Conservation (phyloP, 2,329 filamentous ascomycete genomes). For the Trichoderma sp. region DNA sequence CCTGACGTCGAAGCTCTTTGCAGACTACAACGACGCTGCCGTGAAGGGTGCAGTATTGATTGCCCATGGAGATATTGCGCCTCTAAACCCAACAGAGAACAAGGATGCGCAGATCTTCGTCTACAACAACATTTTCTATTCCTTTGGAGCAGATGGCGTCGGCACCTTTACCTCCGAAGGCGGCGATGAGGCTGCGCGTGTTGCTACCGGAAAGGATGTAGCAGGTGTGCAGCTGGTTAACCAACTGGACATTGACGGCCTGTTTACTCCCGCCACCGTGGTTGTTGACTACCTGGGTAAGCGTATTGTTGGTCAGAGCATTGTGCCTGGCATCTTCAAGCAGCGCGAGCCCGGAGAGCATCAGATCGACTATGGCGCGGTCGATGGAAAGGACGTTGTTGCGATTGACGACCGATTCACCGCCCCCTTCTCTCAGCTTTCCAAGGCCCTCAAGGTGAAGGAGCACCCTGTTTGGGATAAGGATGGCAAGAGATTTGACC, state of each 20-base stretch:
- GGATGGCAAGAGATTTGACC: conserved; percentile 80
- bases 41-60: conserved; percentile 89
- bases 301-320: conserved; percentile 94
- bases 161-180: conserved; percentile 96
- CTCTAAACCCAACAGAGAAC: conserved; percentile 89
- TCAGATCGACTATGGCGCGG: conserved; percentile 97
- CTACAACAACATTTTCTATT: conserved; percentile 99
- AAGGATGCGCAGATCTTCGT: conserved; percentile 97
- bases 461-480: conserved; percentile 98
- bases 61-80: conserved; percentile 85
- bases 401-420: conserved; percentile 86
- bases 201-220: conserved; percentile 96
- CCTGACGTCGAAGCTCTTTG: conserved; percentile 90
- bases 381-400: conserved; percentile 94
- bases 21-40: conserved; percentile 95
- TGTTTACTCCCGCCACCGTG: conserved; percentile 94
- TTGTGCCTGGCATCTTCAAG: conserved; percentile 98
- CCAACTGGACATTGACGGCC: conserved; percentile 89
- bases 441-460: conserved; percentile 86
- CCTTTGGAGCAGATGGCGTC: conserved; percentile 94
- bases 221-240: conserved; percentile 92
- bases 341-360: conserved; percentile 96
- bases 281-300: conserved; percentile 97
- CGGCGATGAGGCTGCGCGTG: conserved; percentile 90
- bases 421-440: conserved; percentile 82